Evolutionary conservation across 1,284 basidiomycete genomes (phyloP), one percentile per base, ranked within the genome.

Genomic region (Naganishia sp.): DNA sequence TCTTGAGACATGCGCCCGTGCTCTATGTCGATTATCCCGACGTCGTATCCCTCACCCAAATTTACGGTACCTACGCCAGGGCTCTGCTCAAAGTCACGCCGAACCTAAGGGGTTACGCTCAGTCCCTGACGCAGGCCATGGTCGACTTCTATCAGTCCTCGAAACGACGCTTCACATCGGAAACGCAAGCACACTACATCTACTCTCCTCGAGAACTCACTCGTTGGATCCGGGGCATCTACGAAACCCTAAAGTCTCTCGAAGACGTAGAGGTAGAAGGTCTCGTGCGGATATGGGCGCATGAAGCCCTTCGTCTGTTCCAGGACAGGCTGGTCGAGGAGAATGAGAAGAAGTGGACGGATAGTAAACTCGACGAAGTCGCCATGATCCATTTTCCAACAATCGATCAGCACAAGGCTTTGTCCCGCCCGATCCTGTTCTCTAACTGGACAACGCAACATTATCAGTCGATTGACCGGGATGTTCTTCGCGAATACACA

Each of bases 1-100:
- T 99, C 87, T 84, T 99, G 68, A 90, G 96, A 10, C 97, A 99
- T 79, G 94, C 95, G 0, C 96, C 96, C 0, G 84, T 99, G n/a
- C 87, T 99, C 76, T 98, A 99, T 95, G 96, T 99, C 65, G 96
- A 99, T 78, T 99, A 99, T 78, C 96, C 96, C 10, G 96, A 95
- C 67, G 92, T 96, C 78, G 83, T 94, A 15, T 99, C 96, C 10
- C 84, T 99, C 76, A 96, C 94, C 75, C 97, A 99, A 77, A 99
- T 99, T 72, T 99, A 99, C 79, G 92, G 94, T 21, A 99, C 95
- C n/a, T 99, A 99, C 82, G 94, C 92, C 75, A 88, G 96, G 63
- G 96, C 94, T 16, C 83, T 95, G 42, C 88, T 99, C 76, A 99
- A 99, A 80, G 93, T 97, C 65, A 84, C 96, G 7, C 96, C 96